Evolutionary conservation across 2,329 filamentous ascomycete genomes (phyloP).

Genomic region (Sphaerulina vaccinii): DNA sequence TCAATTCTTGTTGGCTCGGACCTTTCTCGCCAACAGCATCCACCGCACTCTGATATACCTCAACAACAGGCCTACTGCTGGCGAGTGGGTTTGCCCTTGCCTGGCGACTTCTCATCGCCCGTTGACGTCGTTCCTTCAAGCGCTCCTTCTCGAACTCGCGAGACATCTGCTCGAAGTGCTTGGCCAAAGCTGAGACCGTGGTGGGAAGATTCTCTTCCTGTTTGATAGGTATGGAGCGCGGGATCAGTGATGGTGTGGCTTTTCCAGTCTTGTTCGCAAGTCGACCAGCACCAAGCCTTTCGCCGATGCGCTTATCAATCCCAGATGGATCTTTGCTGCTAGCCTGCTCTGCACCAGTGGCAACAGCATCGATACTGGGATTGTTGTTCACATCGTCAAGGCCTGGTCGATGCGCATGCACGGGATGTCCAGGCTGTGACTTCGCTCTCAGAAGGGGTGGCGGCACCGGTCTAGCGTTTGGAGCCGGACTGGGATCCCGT

Average conservation of each 20-base stretch:
- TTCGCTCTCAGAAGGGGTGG: slow-evolving; percentile 53
- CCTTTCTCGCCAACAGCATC: slow-evolving; percentile 66
- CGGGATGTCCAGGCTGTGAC: slow-evolving; percentile 46
- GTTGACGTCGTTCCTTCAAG: slow-evolving; percentile 76
- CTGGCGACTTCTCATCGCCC: slow-evolving; percentile 71
- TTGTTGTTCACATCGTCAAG: slow-evolving; percentile 24
- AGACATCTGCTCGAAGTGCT: slow-evolving; percentile 94
- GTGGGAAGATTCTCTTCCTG: slow-evolving; percentile 57
- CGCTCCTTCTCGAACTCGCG: slow-evolving; percentile 96
- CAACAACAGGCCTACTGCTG: slow-evolving; percentile 91
- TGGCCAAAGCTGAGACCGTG: slow-evolving; percentile 86
- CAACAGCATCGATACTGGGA: slow-evolving; percentile 25
- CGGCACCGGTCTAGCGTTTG: slow-evolving; percentile 37
- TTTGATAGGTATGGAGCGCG: slow-evolving; percentile 73
- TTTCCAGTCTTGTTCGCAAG: slow-evolving; percentile 53
- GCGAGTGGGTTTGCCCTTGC: slow-evolving; percentile 84
- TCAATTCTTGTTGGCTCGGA: slow-evolving; percentile 5
- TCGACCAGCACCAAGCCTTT: slow-evolving; percentile 49
- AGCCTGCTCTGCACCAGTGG: slow-evolving; percentile 28
- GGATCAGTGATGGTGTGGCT: slow-evolving; percentile 70
- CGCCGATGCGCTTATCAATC: slow-evolving; percentile 70
- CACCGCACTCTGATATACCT: slow-evolving; percentile 90
- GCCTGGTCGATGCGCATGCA: slow-evolving; percentile 31
- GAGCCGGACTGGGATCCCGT: slow-evolving; percentile 37
- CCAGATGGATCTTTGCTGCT: not conserved